A percentile compares a stretch with the other conserved stretches of the same genome.
phyloP scores from a whole-genome alignment of 345 rosid species.

The Rhodomyrtus tomentosa region DNA sequence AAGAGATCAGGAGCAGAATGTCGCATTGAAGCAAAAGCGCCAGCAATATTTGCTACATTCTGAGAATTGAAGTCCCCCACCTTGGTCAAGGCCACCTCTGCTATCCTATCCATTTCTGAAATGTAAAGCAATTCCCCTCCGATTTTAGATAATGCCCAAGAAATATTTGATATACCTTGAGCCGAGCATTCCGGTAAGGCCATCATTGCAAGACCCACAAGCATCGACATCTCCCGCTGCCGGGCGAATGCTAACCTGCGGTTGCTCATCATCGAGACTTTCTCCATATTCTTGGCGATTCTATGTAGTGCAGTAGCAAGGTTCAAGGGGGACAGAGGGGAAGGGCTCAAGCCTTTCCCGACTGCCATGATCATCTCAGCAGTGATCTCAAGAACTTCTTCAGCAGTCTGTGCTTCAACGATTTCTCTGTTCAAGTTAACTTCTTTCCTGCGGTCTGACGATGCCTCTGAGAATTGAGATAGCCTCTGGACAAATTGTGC shows the following conservation, averaged over 20 bases:
- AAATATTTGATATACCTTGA: conserved; percentile 86
- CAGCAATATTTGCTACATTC: conserved; percentile 86
- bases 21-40: conserved; percentile 84
- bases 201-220: conserved; percentile 74
- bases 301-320: conserved; percentile 82
- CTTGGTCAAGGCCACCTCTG: conserved; percentile 70
- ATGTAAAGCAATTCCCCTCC: conserved; percentile 81
- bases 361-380: conserved; percentile 71
- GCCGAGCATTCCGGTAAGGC: conserved; percentile 83
- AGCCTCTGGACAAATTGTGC: conserved; percentile 60
- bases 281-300: conserved; percentile 94
- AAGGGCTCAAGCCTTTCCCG: conserved; percentile 83
- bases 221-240: conserved; percentile 89
- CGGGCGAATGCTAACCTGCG: conserved; percentile 69
- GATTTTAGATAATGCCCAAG: conserved; percentile 87
- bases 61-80: conserved; percentile 72
- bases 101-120: conserved; percentile 96
- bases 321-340: conserved; percentile 76
- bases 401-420: conserved; percentile 74
- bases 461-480: conserved; percentile 61
- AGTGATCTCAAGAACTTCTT: conserved; percentile 55
- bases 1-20: conserved; percentile 77
- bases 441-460: conserved; percentile 63
- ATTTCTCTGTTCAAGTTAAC: conserved; percentile 59
- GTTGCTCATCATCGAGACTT: conserved; percentile 59